A percentile compares a stretch with the other conserved stretches of the same genome.
phyloP scores from a whole-genome alignment of 1,139 yeast genomes.

The Suzukiozyma palmioleophila region DNA sequence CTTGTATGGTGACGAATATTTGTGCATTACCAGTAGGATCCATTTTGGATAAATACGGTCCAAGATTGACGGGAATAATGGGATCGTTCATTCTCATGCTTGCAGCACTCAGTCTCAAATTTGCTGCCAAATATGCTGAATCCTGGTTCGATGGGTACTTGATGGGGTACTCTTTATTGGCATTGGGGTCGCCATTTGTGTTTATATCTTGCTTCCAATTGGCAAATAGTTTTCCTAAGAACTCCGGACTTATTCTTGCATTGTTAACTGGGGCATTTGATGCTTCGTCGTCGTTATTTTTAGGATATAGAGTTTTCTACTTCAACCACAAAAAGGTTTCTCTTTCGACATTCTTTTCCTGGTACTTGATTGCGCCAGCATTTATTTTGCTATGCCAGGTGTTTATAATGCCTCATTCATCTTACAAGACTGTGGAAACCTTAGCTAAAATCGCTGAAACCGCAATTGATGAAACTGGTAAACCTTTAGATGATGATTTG shows the following conservation, averaged over 20 bases:
- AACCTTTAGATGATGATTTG: slow-evolving; percentile 40
- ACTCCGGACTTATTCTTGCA: slow-evolving; percentile 41
- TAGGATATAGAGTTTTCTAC: slow-evolving; percentile 61
- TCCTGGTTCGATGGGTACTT: slow-evolving; percentile 33
- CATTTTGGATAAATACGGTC: slow-evolving; percentile 74
- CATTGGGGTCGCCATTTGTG: slow-evolving; percentile 46
- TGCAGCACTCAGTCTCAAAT: slow-evolving; percentile 49
- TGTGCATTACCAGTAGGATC: slow-evolving; percentile 80
- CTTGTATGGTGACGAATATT: slow-evolving; percentile 84
- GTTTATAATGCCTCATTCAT: slow-evolving; percentile 71
- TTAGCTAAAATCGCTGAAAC: slow-evolving; percentile 66
- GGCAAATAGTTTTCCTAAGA: slow-evolving; percentile 41
- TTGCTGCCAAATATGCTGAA: slow-evolving; percentile 20
- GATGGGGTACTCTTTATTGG: slow-evolving; percentile 36
- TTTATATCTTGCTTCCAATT: slow-evolving; percentile 45
- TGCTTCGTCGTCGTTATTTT: slow-evolving; percentile 44
- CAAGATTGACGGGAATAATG: slow-evolving; percentile 69
- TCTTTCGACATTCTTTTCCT: slow-evolving; percentile 55
- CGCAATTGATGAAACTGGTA: slow-evolving; percentile 62
- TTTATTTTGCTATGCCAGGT: slow-evolving; percentile 72
- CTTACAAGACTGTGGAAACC: slow-evolving; percentile 68
- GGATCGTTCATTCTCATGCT: slow-evolving; percentile 57
- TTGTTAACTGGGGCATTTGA: slow-evolving; percentile 45
- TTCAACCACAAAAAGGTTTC: slow-evolving; percentile 33
- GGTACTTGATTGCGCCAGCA: slow-evolving; percentile 66